Evolutionary conservation across 371 early-diverging fungal species (phyloP).

Genomic region (Rhizopus arrhizus): DNA sequence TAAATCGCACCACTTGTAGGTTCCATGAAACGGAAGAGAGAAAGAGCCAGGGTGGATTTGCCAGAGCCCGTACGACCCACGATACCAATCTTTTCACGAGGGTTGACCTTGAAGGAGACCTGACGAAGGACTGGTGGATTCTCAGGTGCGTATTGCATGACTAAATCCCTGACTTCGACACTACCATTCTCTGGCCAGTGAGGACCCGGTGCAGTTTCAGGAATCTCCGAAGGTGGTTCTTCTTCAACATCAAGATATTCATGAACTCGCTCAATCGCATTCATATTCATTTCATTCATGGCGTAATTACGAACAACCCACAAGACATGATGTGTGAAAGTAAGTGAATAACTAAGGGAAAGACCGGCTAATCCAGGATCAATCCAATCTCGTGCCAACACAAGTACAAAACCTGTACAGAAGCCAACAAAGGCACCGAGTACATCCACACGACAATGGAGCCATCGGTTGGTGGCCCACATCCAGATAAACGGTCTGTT

Average conservation of each 20-base stretch:
- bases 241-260: slow-evolving; percentile 75
- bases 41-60: slow-evolving; percentile 69
- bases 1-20: slow-evolving; percentile 58
- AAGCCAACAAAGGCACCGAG: slow-evolving; percentile 75
- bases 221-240: slow-evolving; percentile 63
- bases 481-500: slow-evolving; percentile 80
- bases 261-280: slow-evolving; percentile 81
- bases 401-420: slow-evolving; percentile 63
- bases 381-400: slow-evolving; percentile 52
- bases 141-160: slow-evolving; percentile 70
- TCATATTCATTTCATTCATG: slow-evolving; percentile 83
- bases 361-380: slow-evolving; percentile 81
- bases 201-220: slow-evolving; percentile 51
- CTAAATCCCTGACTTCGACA: slow-evolving; percentile 65
- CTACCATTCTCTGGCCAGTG: slow-evolving; percentile 77
- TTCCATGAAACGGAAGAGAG: slow-evolving; percentile 80
- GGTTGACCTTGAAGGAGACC: slow-evolving; percentile 60
- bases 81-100: slow-evolving; percentile 66
- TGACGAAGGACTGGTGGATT: slow-evolving; percentile 69
- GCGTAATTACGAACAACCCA: slow-evolving; percentile 83
- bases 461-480: slow-evolving; percentile 91
- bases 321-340: slow-evolving; percentile 69
- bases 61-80: slow-evolving; percentile 66
- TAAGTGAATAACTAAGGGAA: slow-evolving; percentile 71
- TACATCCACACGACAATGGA: slow-evolving; percentile 79